These are phyloP conservation scores for Starmerella bombi DNA, from an alignment of 805 yeast species.

Conservation along the genomic window DNA sequence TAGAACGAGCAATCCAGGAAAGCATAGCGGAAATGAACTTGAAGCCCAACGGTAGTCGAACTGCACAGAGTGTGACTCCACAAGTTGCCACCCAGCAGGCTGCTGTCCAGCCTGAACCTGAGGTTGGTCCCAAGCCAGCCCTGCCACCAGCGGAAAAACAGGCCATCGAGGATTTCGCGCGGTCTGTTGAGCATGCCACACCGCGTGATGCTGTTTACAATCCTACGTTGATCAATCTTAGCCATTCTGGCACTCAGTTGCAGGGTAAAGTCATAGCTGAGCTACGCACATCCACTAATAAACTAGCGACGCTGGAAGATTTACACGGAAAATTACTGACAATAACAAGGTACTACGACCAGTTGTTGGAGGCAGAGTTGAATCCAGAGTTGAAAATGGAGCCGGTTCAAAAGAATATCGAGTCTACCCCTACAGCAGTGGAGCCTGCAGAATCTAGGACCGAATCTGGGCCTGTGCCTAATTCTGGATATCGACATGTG, in stretches of 20 bases:
- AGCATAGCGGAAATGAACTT: constrained; percentile 56
- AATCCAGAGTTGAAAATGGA: constrained; percentile 10
- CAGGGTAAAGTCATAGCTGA: constrained; percentile 21
- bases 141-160: constrained; percentile 10
- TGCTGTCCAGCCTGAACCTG: not conserved
- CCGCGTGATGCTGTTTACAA: constrained; percentile 21
- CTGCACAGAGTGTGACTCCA: not conserved
- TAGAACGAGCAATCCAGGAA: constrained; percentile 89
- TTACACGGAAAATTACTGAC: constrained; percentile 20
- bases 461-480: not conserved
- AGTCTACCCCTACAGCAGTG: not conserved
- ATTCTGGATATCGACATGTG: constrained; percentile 1
- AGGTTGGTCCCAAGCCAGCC: not conserved
- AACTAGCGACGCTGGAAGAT: constrained; percentile 20
- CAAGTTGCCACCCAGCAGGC: not conserved
- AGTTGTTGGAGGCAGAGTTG: constrained; percentile 21
- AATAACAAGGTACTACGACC: constrained; percentile 20
- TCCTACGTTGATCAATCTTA: constrained; percentile 13
- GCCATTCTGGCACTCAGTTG: constrained; percentile 14
- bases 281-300: constrained; percentile 16
- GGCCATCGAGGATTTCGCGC: constrained; percentile 8
- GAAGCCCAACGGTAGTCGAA: not conserved
- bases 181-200: constrained; percentile 11
- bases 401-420: not conserved
- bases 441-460: not conserved